Conservation (phyloP, 108 stramenopile species). For the Cyclotella sp. region DNA sequence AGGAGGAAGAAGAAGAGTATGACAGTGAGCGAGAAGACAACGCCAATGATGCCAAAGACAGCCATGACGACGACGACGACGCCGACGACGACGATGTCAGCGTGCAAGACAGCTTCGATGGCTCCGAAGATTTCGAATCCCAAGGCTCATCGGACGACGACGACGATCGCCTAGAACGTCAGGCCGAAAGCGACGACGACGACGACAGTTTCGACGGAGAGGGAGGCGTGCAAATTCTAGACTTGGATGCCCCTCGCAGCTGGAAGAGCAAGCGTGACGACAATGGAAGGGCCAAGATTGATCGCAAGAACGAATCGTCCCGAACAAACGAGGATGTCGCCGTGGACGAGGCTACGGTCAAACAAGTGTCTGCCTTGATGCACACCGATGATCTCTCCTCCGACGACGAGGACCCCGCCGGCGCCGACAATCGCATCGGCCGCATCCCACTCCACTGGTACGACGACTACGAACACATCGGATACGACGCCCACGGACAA, state of each 20-base stretch:
- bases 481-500: constrained; percentile 92
- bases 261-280: constrained; percentile 45
- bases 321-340: constrained; percentile 11
- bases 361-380: constrained; percentile 55
- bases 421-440: constrained; percentile 90
- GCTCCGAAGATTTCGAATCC: constrained; percentile 83
- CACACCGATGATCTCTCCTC: constrained; percentile 96
- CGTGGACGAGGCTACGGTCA: background rate
- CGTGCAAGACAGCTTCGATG: constrained; percentile 51
- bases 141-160: constrained; percentile 89
- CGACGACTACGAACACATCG: constrained; percentile 96
- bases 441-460: constrained; percentile 98
- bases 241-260: constrained; percentile 63
- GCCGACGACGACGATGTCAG: constrained; percentile 27
- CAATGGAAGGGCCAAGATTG: constrained; percentile 40
- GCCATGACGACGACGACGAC: constrained; percentile 13
- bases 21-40: constrained; percentile 25
- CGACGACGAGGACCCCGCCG: constrained; percentile 95
- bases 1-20: constrained; percentile 33
- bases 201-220: constrained; percentile 60
- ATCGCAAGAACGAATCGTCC: constrained; percentile 20
- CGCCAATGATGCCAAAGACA: constrained; percentile 7
- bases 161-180: constrained; percentile 69
- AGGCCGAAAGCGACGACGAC: constrained; percentile 58
- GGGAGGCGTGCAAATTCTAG: constrained; percentile 67